phyloP scores from a whole-genome alignment of 192 early-diverging fungal species.

The Mortierella antarctica region DNA sequence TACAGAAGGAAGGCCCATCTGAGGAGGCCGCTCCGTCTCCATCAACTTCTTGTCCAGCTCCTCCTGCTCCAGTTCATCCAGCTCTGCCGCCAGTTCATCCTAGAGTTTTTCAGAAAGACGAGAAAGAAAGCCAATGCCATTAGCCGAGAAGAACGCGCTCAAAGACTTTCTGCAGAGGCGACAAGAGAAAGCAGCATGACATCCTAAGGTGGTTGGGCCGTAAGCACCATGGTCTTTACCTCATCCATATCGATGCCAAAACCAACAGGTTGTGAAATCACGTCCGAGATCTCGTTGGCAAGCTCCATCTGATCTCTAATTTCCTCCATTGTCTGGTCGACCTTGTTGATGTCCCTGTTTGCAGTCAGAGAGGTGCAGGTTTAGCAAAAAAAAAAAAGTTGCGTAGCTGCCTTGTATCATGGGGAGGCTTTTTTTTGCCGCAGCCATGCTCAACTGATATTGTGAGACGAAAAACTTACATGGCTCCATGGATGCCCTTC shows the following conservation, averaged over 20 bases:
- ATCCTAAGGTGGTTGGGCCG: not conserved
- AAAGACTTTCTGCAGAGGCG: not conserved
- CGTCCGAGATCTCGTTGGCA: constrained; percentile 93
- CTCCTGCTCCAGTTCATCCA: constrained; percentile 95
- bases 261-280: constrained; percentile 88
- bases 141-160: not conserved
- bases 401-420: not conserved
- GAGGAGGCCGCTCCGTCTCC: constrained; percentile 71
- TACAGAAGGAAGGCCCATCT: constrained; percentile 69
- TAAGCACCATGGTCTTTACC: constrained; percentile 32
- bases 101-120: constrained; percentile 15
- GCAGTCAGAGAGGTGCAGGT: not conserved
- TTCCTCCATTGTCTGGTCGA: constrained; percentile 96
- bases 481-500: constrained; percentile 90
- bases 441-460: not conserved
- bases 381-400: not conserved
- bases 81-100: constrained; percentile 90
- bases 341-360: constrained; percentile 90
- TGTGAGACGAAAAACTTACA: constrained; percentile 62
- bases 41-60: constrained; percentile 88
- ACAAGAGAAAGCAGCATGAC: not conserved
- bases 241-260: constrained; percentile 94
- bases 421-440: not conserved
- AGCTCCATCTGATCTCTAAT: constrained; percentile 98
- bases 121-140: not conserved